Percentiles rank a stretch among this genome's conserved stretches.
Conservation (phyloP, 306 rosid genomes). For the Benincasa hispida region DNA sequence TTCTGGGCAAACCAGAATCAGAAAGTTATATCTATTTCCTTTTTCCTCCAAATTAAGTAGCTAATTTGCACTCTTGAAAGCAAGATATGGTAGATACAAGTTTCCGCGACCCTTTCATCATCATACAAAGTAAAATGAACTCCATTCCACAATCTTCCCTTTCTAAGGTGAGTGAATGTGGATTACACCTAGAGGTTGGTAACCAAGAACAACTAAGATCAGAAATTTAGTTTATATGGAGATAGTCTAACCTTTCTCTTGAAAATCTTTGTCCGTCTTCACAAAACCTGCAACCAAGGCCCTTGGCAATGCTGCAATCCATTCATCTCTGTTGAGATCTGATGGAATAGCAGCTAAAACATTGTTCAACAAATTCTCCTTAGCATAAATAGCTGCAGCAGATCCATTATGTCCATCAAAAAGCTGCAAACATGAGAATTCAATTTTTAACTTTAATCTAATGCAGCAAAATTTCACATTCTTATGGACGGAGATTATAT, state of each 20-base stretch:
- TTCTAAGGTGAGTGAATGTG: neutral
- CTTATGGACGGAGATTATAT: neutral
- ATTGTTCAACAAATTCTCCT: constrained; percentile 84
- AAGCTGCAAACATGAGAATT: constrained; percentile 52
- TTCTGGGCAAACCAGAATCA: neutral
- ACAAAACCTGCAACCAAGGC: constrained; percentile 98
- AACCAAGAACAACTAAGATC: constrained; percentile 8
- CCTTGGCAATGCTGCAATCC: constrained; percentile 93
- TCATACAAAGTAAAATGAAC: neutral
- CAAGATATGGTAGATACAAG: neutral
- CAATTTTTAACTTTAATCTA: neutral
- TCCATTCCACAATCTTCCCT: neutral
- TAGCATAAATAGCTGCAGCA: constrained; percentile 90
- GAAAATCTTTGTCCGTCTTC: constrained; percentile 92
- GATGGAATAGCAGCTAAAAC: constrained; percentile 68
- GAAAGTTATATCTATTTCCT: neutral
- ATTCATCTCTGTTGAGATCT: constrained; percentile 90
- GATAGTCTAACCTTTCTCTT: constrained; percentile 46
- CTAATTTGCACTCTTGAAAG: neutral
- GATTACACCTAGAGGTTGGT: neutral
- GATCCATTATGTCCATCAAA: constrained; percentile 99
- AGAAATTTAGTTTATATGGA: constrained; percentile 4
- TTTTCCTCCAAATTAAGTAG: neutral
- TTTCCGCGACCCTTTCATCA: neutral
- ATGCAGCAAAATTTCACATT: neutral